Base-by-base conservation (phyloP, 768 basidiomycete species). In the Auricularia cornea region DNA sequence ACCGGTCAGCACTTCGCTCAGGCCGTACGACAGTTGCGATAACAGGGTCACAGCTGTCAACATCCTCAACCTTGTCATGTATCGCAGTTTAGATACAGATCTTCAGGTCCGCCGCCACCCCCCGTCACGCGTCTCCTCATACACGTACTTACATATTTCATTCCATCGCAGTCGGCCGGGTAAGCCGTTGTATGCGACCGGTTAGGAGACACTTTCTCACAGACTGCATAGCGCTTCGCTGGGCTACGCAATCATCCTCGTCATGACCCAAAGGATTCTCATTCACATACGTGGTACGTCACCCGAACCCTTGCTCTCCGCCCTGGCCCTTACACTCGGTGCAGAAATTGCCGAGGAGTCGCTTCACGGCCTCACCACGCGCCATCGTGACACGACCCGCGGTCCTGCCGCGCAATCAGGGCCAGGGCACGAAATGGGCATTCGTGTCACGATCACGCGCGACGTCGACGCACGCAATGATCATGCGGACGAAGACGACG, bases 21-120 rank as follows among this genome's bases (percentile, higher is more conserved):
- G 88, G 83, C 62, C 85, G 89, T 65, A 87, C 87, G 28, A 72
- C 88, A 28, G 80, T 82, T 23, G 88, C 85, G 68, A 83, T 62
- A 66, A 85, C 31, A 76, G 75, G 3, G 72, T 88, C 51, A 83
- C 85, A 31, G 83, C 73, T 16, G 74, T 76, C 70, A 86, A 86
- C 67, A 67, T 79, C 30, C 72, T 83, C 65, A 86, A 85, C 67
- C 68, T 85, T 0, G 66, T 82, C 30, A 70, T 85, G 10, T 85
- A 79, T 48, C 44, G 44, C 16, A 48, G 20, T 20, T 48, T 48
- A 23, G 5, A 8, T 6, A 23, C 6, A 18, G 44, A 48, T 5
- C 44, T 48, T 23, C 44, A 48, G 44, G 44, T 48, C 5, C 44
- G 44, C 23, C 20, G n/a, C n/a, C n/a, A n/a, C n/a, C 20, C 16